These are phyloP conservation scores for Mortierella sp. DNA, from an alignment of 371 early-diverging fungal genomes.

Conservation along the genomic window DNA sequence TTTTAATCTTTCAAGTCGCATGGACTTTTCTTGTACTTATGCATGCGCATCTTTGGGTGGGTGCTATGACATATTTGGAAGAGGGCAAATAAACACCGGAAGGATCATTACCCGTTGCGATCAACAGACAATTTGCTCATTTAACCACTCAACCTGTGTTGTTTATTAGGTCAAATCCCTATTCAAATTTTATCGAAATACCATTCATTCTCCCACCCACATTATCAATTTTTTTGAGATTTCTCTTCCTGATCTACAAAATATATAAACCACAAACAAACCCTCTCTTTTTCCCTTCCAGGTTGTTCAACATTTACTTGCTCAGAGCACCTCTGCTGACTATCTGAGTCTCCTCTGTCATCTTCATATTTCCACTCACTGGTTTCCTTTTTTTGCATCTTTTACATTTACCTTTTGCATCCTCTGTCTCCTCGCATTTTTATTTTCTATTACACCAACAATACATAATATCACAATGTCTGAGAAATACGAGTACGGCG, in stretches of 20 bases:
- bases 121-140: too few species aligned
- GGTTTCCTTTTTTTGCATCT: not conserved
- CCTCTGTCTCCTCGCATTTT: not conserved
- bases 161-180: too few species aligned
- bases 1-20: not conserved
- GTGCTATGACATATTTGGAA: not conserved
- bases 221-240: too few species aligned
- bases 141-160: too few species aligned
- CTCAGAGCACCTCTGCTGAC: too few species aligned
- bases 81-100: not conserved
- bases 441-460: not conserved
- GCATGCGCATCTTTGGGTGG: not conserved
- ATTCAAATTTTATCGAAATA: too few species aligned
- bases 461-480: not conserved
- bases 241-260: too few species aligned
- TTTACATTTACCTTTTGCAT: not conserved
- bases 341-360: too few species aligned
- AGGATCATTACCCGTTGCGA: not conserved
- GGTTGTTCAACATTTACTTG: too few species aligned
- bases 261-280: too few species aligned
- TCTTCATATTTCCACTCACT: not conserved
- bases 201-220: too few species aligned
- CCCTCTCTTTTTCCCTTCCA: too few species aligned
- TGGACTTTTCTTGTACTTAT: not conserved
- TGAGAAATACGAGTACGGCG: constrained; percentile 17